Percentiles rank a stretch among this genome's conserved stretches.
Conservation (phyloP, 2,329 filamentous ascomycete species). For the Aspergillus calidoustus region DNA sequence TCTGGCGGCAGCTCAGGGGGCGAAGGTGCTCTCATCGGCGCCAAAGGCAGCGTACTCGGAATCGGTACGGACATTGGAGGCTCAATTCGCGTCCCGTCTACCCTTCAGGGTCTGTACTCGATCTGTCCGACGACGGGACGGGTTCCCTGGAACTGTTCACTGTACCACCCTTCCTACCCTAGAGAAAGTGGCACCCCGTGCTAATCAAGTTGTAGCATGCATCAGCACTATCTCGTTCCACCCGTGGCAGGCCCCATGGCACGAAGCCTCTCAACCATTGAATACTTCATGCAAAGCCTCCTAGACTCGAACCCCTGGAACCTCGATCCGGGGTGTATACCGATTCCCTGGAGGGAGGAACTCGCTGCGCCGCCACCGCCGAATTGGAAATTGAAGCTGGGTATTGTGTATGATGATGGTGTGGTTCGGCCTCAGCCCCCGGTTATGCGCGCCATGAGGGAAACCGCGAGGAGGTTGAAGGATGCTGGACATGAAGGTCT, state of each 20-base stretch:
- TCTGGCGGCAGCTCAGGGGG: slow-evolving; percentile 59
- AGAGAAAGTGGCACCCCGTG: neutral
- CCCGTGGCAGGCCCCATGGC: slow-evolving; percentile 34
- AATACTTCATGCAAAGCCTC: slow-evolving; percentile 36
- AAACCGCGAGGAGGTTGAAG: slow-evolving; percentile 57
- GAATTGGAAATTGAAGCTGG: slow-evolving; percentile 60
- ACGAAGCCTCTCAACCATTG: slow-evolving; percentile 28
- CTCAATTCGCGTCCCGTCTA: slow-evolving; percentile 56
- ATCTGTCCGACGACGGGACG: slow-evolving; percentile 37
- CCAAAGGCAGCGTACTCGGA: slow-evolving; percentile 54
- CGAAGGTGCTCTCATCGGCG: slow-evolving; percentile 56
- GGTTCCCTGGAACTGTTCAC: slow-evolving; percentile 34
- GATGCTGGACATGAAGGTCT: slow-evolving; percentile 57
- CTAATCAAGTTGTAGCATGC: slow-evolving; percentile 45
- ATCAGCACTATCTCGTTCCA: slow-evolving; percentile 39
- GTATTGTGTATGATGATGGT: slow-evolving; percentile 62
- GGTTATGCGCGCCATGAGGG: slow-evolving; percentile 58
- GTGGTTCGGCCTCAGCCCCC: slow-evolving; percentile 65
- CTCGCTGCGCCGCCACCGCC: slow-evolving; percentile 22
- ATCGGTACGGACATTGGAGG: slow-evolving; percentile 62
- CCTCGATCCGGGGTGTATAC: slow-evolving; percentile 48
- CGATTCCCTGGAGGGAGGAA: slow-evolving; percentile 35
- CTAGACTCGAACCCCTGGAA: slow-evolving; percentile 28
- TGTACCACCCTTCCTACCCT: slow-evolving; percentile 13
- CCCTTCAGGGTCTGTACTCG: slow-evolving; percentile 56